Conservation (phyloP, 208 protist genomes). For the Crithidia bombi region DNA sequence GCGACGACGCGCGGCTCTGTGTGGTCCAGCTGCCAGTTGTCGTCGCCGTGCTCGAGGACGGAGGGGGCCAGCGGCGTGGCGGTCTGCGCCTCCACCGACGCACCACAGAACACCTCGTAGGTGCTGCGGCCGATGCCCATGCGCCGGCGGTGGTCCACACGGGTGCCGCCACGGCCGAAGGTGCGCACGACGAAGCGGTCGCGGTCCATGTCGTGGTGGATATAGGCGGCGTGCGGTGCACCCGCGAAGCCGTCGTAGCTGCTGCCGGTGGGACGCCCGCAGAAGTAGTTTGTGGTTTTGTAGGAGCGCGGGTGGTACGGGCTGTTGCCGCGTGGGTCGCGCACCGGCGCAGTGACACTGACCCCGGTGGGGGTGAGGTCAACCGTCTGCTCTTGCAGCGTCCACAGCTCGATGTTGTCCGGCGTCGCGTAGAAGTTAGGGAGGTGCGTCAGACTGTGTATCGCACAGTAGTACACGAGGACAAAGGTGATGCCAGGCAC, state of each 20-base stretch:
- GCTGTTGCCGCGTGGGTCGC: slow-evolving; percentile 20
- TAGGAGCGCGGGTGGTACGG: slow-evolving; percentile 2
- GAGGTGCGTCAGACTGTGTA: not conserved
- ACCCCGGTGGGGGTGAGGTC: slow-evolving; percentile 10
- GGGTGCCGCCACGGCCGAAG: slow-evolving; percentile 27
- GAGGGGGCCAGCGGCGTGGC: slow-evolving; percentile 21
- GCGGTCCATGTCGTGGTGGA: slow-evolving; percentile 29
- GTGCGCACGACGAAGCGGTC: slow-evolving; percentile 33
- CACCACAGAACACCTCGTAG: slow-evolving; percentile 25
- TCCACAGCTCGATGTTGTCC: slow-evolving; percentile 19
- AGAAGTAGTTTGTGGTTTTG: not conserved
- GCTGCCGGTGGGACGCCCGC: slow-evolving; percentile 22
- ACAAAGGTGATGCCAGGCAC: slow-evolving; percentile 14
- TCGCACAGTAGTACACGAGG: slow-evolving; percentile 1
- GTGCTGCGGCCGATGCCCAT: slow-evolving; percentile 19
- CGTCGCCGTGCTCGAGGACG: not conserved
- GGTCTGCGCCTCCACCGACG: not conserved
- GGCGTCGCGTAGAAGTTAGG: not conserved
- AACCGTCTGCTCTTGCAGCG: slow-evolving; percentile 17
- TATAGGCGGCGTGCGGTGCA: slow-evolving; percentile 20
- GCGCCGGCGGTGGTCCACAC: slow-evolving; percentile 20
- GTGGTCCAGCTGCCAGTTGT: slow-evolving; percentile 24
- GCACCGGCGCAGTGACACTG: slow-evolving; percentile 11
- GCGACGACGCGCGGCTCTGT: not conserved
- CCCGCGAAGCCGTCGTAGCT: slow-evolving; percentile 30